Percentiles rank a stretch among this genome's conserved stretches.
Evolutionary conservation across 2,329 filamentous ascomycete species (phyloP).

Genomic region (Zasmidium cellare): DNA sequence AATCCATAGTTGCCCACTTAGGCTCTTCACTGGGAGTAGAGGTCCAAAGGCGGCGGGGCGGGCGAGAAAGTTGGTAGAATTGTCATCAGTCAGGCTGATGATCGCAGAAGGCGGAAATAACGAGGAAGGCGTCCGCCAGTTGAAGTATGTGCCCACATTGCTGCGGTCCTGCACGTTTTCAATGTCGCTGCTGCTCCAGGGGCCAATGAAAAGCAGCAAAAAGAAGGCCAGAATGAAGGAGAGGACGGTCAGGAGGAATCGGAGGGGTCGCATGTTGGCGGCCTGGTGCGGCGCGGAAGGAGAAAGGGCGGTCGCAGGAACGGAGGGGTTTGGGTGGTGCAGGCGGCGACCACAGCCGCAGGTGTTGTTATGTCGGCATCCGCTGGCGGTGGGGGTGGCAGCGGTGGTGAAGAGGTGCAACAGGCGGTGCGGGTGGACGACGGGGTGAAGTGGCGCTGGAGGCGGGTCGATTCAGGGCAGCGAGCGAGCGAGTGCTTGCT

Average conservation of each 20-base stretch:
- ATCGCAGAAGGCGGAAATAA: slow-evolving; percentile 94
- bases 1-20: slow-evolving; percentile 91
- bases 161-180: slow-evolving; percentile 31
- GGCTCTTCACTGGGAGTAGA: slow-evolving; percentile 67
- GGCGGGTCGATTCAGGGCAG: neutral
- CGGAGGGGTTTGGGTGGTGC: neutral
- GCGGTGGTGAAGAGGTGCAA: neutral
- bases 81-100: slow-evolving; percentile 95
- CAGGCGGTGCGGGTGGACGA: neutral
- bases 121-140: slow-evolving; percentile 65
- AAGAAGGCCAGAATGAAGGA: slow-evolving; percentile 44
- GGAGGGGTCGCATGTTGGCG: slow-evolving; percentile 40
- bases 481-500: too few relatives aligned
- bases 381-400: neutral
- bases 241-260: slow-evolving; percentile 45
- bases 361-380: neutral
- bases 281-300: neutral
- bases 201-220: slow-evolving; percentile 44
- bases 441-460: neutral
- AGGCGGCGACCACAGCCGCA: slow-evolving; percentile 1
- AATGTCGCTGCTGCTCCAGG: slow-evolving; percentile 21
- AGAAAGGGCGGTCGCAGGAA: neutral
- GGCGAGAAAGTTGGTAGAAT: slow-evolving; percentile 94
- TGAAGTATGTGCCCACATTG: slow-evolving; percentile 45
- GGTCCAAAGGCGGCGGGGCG: slow-evolving; percentile 93